phyloP scores from a whole-genome alignment of 2,329 filamentous ascomycete species.

The Botryosphaeria dothidea region DNA sequence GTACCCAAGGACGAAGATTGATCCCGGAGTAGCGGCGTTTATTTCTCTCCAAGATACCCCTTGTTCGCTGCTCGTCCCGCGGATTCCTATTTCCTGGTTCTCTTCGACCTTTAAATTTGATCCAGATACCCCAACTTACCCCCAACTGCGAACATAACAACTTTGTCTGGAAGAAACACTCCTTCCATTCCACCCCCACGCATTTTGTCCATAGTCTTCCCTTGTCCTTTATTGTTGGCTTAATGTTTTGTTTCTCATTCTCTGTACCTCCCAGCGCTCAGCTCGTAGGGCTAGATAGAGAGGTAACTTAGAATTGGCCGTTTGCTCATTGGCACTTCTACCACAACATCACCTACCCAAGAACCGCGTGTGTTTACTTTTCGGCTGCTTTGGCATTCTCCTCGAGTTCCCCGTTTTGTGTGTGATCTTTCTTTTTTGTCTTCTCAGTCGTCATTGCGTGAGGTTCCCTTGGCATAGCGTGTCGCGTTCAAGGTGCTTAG shows the following conservation, averaged over 20 bases:
- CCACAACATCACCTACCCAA: not conserved
- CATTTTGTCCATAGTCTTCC: not conserved
- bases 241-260: conserved; percentile 6
- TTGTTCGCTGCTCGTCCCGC: not conserved
- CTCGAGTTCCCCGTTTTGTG: not conserved
- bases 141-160: not conserved
- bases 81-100: not conserved
- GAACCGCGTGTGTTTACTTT: not conserved
- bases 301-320: conserved; percentile 13
- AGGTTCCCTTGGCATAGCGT: conserved; percentile 6
- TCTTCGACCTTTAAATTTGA: not conserved
- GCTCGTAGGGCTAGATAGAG: conserved; percentile 6
- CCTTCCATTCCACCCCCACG: not conserved
- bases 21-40: not conserved
- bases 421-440: not conserved
- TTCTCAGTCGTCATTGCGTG: not conserved
- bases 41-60: conserved; percentile 1
- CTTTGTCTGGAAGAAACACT: not conserved
- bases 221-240: not conserved
- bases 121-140: conserved; percentile 8
- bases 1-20: conserved; percentile 6
- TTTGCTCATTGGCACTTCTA: not conserved
- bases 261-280: not conserved
- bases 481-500: conserved; percentile 1
- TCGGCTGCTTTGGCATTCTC: not conserved